Evolutionary conservation across 106 monocot genomes (phyloP), one percentile per base, ranked within the genome.

Genomic region (Dendrobium officinale): DNA sequence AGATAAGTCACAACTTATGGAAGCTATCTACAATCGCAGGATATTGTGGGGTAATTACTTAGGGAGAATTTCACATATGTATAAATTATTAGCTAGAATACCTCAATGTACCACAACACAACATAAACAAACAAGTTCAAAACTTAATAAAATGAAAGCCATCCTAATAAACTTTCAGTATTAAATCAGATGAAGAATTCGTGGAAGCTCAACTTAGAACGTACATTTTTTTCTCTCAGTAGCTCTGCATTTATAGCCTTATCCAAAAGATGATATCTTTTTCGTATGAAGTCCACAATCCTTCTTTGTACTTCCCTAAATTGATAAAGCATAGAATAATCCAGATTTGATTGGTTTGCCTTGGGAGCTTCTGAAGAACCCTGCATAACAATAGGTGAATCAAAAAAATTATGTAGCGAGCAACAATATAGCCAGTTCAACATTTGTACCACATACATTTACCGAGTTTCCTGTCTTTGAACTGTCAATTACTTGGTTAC

Each of bases 201-300:
- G 13, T 20, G n/a, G 6, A 78, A 55, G 58, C 27, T 37, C 26
- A 78, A 77, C 87, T 81, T 82, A 92, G 84, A 42, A 77, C 90
- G 83, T 84, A 92, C 89, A 55, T 42, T 75, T 78, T 82, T 82
- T 42, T 86, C 73, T 59, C 79, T 83, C 58, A 85, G 80, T 58
- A 85, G 79, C 84, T 98, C 98, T 7, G 85, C 75, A 74, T 93
- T 87, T 77, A 99, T 77, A 48, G 85, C 85, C 82, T 88, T 99
- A 79, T 99, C 99, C 81, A 99, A 59, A 75, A 99, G 82, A 80
- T 90, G 86, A 86, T 91, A 93, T 85, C 95, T 88, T 79, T 95
- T 99, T 73, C 88, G 89, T 81, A 95, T 86, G 59, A 93, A 95
- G 49, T 99, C 99, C 45, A 90, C 91, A 79, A 95, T 84, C 85